These are phyloP conservation scores for Beauveria sp. DNA, from an alignment of 2,329 filamentous ascomycete species.

Conservation along the genomic window DNA sequence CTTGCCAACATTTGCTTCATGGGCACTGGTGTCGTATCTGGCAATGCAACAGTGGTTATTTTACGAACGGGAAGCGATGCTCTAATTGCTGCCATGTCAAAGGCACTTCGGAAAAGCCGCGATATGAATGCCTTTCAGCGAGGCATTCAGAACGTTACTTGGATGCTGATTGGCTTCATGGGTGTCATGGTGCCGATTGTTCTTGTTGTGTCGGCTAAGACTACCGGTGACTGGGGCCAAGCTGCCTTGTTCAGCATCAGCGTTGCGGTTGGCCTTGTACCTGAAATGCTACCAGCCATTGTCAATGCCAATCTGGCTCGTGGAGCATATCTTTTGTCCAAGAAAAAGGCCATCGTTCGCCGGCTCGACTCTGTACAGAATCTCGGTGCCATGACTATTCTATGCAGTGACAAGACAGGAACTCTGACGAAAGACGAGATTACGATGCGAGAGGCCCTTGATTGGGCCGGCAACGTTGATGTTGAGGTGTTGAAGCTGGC, in stretches of 20 bases:
- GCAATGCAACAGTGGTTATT: conserved; percentile 19
- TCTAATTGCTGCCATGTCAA: conserved; percentile 21
- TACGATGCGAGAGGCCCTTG: conserved; percentile 18
- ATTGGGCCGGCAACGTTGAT: conserved; percentile 15
- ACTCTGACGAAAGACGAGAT: conserved; percentile 24
- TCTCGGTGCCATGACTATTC: conserved; percentile 22
- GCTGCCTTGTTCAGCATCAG: conserved; percentile 23
- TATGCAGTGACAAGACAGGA: conserved; percentile 25
- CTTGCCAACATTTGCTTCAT: conserved; percentile 21
- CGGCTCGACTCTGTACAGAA: conserved; percentile 26
- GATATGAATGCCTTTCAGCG: conserved; percentile 21
- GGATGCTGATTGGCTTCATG: conserved; percentile 24
- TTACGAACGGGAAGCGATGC: conserved; percentile 19
- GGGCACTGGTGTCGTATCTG: conserved; percentile 23
- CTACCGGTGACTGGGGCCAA: conserved; percentile 20
- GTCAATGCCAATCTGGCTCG: conserved; percentile 23
- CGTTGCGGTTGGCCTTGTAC: conserved; percentile 22
- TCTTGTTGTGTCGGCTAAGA: conserved; percentile 18
- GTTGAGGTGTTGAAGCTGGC: conserved; percentile 20
- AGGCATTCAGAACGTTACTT: conserved; percentile 23
- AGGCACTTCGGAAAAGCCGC: conserved; percentile 18
- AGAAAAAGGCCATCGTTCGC: conserved; percentile 29
- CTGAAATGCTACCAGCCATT: conserved; percentile 24
- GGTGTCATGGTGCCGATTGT: conserved; percentile 23
- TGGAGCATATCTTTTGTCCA: conserved; percentile 20